These are phyloP conservation scores for Phytophthora cryptogea DNA, from an alignment of 352 stramenopile genomes.

Conservation along the genomic window DNA sequence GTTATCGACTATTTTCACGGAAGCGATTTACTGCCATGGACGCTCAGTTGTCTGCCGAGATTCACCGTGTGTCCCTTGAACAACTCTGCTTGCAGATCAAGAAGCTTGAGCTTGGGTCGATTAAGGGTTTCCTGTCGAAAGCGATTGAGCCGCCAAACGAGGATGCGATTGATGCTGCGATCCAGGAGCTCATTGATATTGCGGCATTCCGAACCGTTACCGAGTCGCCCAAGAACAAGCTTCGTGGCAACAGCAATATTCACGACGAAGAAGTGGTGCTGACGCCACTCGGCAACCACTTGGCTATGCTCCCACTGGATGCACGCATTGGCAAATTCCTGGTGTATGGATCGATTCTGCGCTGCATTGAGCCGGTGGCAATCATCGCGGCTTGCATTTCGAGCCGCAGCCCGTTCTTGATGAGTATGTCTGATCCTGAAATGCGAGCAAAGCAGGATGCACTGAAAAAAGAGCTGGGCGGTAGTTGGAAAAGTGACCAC, in stretches of 20 bases:
- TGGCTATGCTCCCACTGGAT: conserved; percentile 83
- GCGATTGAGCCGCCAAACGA: conserved; percentile 93
- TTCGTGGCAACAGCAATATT: conserved; percentile 5
- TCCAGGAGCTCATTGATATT: conserved; percentile 91
- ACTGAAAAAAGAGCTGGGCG: conserved; percentile 70
- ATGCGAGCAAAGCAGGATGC: conserved; percentile 57
- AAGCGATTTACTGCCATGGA: conserved; percentile 67
- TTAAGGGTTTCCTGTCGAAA: conserved; percentile 73
- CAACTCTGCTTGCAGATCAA: conserved; percentile 89
- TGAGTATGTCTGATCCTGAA: conserved; percentile 70
- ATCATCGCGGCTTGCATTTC: conserved; percentile 85
- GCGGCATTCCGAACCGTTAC: conserved; percentile 72
- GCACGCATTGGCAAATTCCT: conserved; percentile 89
- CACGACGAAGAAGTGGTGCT: conserved; percentile 71
- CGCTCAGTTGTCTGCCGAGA: conserved; percentile 82
- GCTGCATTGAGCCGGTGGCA: conserved; percentile 78
- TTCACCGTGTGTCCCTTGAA: conserved; percentile 87
- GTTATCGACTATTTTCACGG: conserved; percentile 79
- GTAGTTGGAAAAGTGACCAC: conserved; percentile 76
- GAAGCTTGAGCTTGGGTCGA: conserved; percentile 77
- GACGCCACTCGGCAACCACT: conserved; percentile 92
- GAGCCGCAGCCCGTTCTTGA: conserved; percentile 79
- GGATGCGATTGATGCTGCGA: conserved; percentile 90
- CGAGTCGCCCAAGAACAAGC: conserved; percentile 24
- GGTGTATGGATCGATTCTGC: conserved; percentile 87